Conservation (phyloP, 2,329 filamentous ascomycete genomes). For the Pestalotiopsis sp. region DNA sequence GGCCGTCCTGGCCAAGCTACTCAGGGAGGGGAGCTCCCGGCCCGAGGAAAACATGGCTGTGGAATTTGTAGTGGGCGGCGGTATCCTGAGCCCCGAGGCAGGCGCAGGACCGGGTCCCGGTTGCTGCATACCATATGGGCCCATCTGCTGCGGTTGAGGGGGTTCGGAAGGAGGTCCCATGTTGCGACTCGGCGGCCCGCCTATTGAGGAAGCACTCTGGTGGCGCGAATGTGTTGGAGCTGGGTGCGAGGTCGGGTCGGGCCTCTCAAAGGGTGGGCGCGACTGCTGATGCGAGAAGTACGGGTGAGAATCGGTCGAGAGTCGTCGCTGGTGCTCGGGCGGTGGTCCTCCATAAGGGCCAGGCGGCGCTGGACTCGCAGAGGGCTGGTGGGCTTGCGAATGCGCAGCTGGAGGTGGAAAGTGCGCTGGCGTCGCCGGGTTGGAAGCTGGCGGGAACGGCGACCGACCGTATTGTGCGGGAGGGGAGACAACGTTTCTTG, state of each 20-base stretch:
- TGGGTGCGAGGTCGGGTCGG: conserved; percentile 29
- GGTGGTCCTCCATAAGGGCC: conserved; percentile 6
- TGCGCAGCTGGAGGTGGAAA: conserved; percentile 19
- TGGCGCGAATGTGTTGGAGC: conserved; percentile 29
- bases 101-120: conserved; percentile 16
- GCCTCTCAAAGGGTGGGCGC: conserved; percentile 23
- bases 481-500: conserved; percentile 14
- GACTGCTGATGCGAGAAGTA: conserved; percentile 30
- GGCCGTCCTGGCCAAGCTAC: conserved; percentile 40
- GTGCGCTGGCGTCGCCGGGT: conserved; percentile 4
- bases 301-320: conserved; percentile 25
- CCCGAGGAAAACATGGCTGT: conserved; percentile 29
- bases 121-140: conserved; percentile 23
- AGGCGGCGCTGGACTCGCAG: conserved; percentile 27
- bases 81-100: conserved; percentile 23
- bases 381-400: conserved; percentile 25
- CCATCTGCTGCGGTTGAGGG: conserved; percentile 30
- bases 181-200: conserved; percentile 24
- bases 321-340: conserved; percentile 28
- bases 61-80: conserved; percentile 28
- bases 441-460: conserved; percentile 14
- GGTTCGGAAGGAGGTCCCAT: conserved; percentile 30
- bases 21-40: conserved; percentile 36
- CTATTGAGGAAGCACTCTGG: conserved; percentile 31
- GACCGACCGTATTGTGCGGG: conserved; percentile 16